Base-by-base conservation (phyloP, 805 yeast species). In the Lipomyces oligophaga region DNA sequence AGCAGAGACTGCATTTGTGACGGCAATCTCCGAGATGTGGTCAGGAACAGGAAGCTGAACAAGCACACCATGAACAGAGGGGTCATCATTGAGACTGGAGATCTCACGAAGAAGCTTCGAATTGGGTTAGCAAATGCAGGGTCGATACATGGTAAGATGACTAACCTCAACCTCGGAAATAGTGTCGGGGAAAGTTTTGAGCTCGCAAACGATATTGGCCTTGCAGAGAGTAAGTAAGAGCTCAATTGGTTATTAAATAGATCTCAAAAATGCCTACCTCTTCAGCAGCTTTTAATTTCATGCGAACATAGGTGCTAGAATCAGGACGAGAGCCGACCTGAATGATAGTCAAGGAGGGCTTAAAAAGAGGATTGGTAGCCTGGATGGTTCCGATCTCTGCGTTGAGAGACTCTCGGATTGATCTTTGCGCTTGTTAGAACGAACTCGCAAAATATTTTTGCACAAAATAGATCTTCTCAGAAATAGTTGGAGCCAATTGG, bases 291-390 rank as follows among this genome's bases (percentile, higher is more conserved):
- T 85, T 88, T 57, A 85, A 73, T 68, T 90, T 90, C 82, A 89
- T 85, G 54, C 82, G 78, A 44, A 90, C 97, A 68, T 90, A 90
- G 8, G 96, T 85, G 11, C 85, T 77, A 2, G 96, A 85, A 64
- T 90, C 98, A 25, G 90, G 90, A 53, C 97, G 76, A 41, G 72
- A 74, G 34, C 97, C 97, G 27, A 90, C 94, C 68, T 90, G 97
- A 50, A 90, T 73, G 58, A 90, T 88, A 32, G 85, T 81, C 59
- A 90, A 72, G 44, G 76, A 74, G 6, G 97, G 97, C 51, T 74
- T 70, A 69, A 86, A 86, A n/a, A 63, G 58, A 5, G 77, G 68
- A 53, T 71, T 65, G 41, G 59, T 47, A 2, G 64, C 43, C 58
- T 78, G 76, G 43, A 76, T 61, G 10, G 62, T 59, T 18, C 62